Base-by-base conservation (phyloP, 2,329 filamentous ascomycete species). In the Alternaria hordeiaustralica region DNA sequence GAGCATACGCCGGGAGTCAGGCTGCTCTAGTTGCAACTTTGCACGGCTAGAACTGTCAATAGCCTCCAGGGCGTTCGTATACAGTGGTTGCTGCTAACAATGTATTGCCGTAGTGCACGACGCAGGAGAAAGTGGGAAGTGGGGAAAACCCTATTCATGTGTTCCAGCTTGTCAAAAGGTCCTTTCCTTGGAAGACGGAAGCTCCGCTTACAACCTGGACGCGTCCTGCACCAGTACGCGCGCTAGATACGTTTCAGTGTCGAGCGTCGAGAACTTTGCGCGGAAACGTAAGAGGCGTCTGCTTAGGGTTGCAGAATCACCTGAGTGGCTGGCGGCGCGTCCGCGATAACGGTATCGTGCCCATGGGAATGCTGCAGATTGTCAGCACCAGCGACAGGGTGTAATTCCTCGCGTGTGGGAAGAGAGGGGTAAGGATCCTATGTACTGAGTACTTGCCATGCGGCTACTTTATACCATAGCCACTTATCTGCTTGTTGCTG, bases 281-380 rank as follows among this genome's bases (percentile, higher is more conserved):
- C 46, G 28, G 15, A 64, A 63, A 68, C 64, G 66, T 67, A 68
- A 68, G 58, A 65, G 55, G 47, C 63, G 63, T 60, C 57, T 50
- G 50, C 41, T 41, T 61, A 36, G 56, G 64, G 58, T 28, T 44
- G 53, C 54, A 28, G 54, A 33, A 23, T 49, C 59, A 53, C 43
- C 55, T 61, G 61, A 58, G 58, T 61, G 63, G 54, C 57, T 60
- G 63, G 43, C 51, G 56, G 56, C 51, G 60, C 55, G 33, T 46
- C 49, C 56, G 63, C 60, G 65, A 68, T 63, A 71, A 66, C 53
- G 55, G 43, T 44, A 56, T 53, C 41, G 36, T 41, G 36, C 36
- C 36, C 36, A 47, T 59, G 51, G 47, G 47, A 44, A 49, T 41
- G 56, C 60, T 63, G 60, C 55, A 60, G 55, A 61, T 18, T 59